phyloP scores from a whole-genome alignment of 768 basidiomycete species.

The Suillus subluteus region DNA sequence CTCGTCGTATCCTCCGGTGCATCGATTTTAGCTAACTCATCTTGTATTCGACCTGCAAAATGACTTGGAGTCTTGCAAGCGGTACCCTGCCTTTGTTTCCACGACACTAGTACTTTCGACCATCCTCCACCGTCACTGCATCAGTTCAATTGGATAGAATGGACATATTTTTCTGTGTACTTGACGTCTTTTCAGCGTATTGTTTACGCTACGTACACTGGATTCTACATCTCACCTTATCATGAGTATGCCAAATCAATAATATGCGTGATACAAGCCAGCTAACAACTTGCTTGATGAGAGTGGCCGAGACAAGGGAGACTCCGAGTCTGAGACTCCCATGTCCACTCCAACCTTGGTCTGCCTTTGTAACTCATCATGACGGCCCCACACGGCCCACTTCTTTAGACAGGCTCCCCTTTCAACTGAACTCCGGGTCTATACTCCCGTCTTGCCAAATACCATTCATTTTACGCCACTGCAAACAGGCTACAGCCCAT shows the following conservation, averaged over 20 bases:
- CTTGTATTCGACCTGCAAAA: background rate
- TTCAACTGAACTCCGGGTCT: background rate
- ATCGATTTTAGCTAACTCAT: background rate
- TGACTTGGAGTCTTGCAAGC: background rate
- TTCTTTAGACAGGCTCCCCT: background rate
- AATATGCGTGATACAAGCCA: background rate
- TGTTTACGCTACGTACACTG: background rate
- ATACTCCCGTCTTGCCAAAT: background rate
- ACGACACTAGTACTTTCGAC: background rate
- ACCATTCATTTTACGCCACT: background rate
- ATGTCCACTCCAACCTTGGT: background rate
- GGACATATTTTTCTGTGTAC: background rate
- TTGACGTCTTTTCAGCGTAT: background rate
- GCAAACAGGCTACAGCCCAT: background rate
- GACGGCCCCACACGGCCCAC: background rate
- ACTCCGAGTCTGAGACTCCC: background rate
- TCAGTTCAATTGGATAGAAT: background rate
- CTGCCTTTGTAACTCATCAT: background rate
- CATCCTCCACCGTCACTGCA: background rate
- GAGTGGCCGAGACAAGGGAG: background rate
- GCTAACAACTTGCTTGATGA: background rate
- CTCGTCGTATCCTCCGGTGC: background rate
- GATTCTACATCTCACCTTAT: background rate
- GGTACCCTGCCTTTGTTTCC: background rate
- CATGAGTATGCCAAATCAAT: background rate